These are phyloP conservation scores for Solanum bukasovii DNA, from an alignment of 257 asterid species.

Conservation along the genomic window DNA sequence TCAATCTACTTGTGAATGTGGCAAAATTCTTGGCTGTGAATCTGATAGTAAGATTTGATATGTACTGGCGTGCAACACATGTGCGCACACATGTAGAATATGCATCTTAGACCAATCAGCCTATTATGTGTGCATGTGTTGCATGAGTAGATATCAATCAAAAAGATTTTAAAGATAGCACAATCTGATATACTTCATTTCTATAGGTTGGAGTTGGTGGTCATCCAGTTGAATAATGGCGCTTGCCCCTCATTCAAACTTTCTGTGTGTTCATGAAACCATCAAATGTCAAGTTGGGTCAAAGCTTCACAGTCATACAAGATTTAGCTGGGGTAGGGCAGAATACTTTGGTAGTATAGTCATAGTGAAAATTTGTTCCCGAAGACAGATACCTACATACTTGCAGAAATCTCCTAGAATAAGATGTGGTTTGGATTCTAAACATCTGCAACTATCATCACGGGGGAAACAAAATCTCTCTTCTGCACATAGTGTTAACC, in stretches of 20 bases:
- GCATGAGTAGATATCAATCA: background rate
- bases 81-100: background rate
- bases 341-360: conserved; percentile 18
- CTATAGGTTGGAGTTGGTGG: conserved; percentile 19
- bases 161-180: background rate
- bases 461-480: conserved; percentile 9
- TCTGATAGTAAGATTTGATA: background rate
- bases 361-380: conserved; percentile 18
- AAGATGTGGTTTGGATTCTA: conserved; percentile 20
- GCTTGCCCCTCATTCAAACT: conserved; percentile 41
- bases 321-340: conserved; percentile 15
- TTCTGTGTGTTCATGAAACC: conserved; percentile 42
- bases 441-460: conserved; percentile 22
- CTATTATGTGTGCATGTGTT: background rate
- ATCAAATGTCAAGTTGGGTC: conserved; percentile 27
- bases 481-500: conserved; percentile 8
- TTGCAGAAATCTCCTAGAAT: conserved; percentile 27
- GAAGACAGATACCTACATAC: conserved; percentile 25
- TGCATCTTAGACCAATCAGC: background rate
- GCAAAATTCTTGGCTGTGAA: background rate
- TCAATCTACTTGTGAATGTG: background rate
- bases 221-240: conserved; percentile 46
- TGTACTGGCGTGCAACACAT: background rate
- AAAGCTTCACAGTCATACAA: conserved; percentile 12
- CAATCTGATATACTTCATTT: background rate